A percentile compares a stretch with the other conserved stretches of the same genome.
phyloP scores from a whole-genome alignment of 306 rosid genomes.

The Pueraria montana region DNA sequence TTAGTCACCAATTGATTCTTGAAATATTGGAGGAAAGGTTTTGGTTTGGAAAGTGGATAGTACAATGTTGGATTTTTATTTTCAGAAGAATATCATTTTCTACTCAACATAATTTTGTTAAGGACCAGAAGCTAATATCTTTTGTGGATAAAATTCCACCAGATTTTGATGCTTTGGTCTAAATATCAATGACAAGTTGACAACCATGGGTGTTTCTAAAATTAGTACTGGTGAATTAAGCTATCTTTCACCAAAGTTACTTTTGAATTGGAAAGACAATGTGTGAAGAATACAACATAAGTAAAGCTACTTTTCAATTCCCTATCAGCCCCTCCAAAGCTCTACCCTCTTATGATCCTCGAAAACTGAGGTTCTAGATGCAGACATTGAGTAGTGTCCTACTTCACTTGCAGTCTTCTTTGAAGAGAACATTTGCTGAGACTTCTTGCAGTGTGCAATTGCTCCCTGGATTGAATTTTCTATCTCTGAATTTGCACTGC shows the following conservation, averaged over 20 bases:
- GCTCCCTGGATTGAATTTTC: slow-evolving; percentile 97
- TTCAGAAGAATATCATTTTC: slow-evolving; percentile 32
- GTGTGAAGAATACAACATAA: slow-evolving; percentile 30
- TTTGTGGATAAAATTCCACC: slow-evolving; percentile 38
- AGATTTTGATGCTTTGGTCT: slow-evolving; percentile 32
- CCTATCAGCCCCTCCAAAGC: slow-evolving; percentile 66
- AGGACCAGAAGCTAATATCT: slow-evolving; percentile 38
- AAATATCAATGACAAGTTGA: neutral
- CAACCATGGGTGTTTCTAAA: slow-evolving; percentile 44
- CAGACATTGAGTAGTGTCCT: slow-evolving; percentile 64
- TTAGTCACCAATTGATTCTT: neutral
- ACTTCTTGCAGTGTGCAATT: slow-evolving; percentile 94
- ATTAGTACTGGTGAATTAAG: slow-evolving; percentile 48
- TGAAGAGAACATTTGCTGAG: slow-evolving; percentile 66
- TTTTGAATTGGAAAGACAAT: slow-evolving; percentile 48
- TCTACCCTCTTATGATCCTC: slow-evolving; percentile 67
- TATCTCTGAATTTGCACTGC: slow-evolving; percentile 80
- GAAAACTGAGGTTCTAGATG: slow-evolving; percentile 60
- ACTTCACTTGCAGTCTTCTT: slow-evolving; percentile 63
- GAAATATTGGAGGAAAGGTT: neutral
- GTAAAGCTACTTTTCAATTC: slow-evolving; percentile 39
- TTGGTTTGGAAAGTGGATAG: slow-evolving; percentile 32
- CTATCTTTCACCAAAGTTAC: slow-evolving; percentile 45
- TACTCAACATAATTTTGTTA: slow-evolving; percentile 8
- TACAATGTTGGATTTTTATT: slow-evolving; percentile 10